phyloP scores from a whole-genome alignment of 371 early-diverging fungal genomes.

The Rhizopus sp. region DNA sequence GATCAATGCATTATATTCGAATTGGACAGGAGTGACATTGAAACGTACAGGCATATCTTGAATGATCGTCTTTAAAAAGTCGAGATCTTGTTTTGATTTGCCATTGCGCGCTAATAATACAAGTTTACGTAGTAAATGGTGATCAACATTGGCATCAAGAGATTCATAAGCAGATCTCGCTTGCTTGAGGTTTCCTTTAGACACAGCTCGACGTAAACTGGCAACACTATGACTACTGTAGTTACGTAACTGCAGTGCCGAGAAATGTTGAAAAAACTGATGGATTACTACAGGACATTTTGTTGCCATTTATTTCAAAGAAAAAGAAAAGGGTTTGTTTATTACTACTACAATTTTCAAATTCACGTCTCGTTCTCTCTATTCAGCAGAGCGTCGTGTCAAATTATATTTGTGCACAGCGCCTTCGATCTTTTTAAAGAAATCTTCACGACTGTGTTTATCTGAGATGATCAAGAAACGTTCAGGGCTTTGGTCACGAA shows the following conservation, averaged over 20 bases:
- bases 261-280: too few species aligned
- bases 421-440: constrained; percentile 63
- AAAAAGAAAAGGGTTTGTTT: too few species aligned
- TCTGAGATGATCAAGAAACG: constrained; percentile 66
- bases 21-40: constrained; percentile 18
- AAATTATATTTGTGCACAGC: constrained; percentile 42
- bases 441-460: constrained; percentile 55
- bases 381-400: constrained; percentile 17
- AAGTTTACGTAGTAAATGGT: constrained; percentile 20
- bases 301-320: too few species aligned
- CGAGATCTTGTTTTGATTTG: constrained; percentile 20
- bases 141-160: constrained; percentile 11
- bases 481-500: constrained; percentile 50
- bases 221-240: too few species aligned
- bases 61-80: constrained; percentile 25
- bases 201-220: too few species aligned
- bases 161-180: constrained; percentile 9
- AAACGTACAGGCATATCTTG: constrained; percentile 29
- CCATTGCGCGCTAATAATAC: constrained; percentile 27
- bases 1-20: constrained; percentile 47
- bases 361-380: background rate
- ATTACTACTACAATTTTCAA: too few species aligned
- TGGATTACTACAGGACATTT: too few species aligned
- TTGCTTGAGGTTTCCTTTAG: background rate
- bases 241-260: too few species aligned